Percentiles rank a stretch among this genome's conserved stretches.
phyloP scores from a whole-genome alignment of 139 green algal genomes.

The Ettlia oleoabundans region DNA sequence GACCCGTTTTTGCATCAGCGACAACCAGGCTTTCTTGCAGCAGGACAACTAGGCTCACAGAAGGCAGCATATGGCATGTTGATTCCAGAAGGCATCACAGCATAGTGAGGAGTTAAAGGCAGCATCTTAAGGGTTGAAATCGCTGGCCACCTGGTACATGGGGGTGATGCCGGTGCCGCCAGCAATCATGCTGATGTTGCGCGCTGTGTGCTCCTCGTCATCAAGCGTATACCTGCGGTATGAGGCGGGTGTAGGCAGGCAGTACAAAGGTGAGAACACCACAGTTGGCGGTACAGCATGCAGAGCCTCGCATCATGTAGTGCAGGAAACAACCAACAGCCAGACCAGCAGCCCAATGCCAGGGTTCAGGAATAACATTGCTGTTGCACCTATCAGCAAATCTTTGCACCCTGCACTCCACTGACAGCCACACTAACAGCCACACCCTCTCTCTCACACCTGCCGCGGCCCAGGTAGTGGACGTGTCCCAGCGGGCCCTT shows the following conservation, averaged over 20 bases:
- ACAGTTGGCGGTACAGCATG: no score
- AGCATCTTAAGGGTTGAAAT: slow-evolving; percentile 63
- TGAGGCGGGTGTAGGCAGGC: neutral
- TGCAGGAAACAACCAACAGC: no score
- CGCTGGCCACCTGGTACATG: slow-evolving; percentile 67
- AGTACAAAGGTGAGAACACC: neutral
- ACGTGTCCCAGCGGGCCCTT: slow-evolving; percentile 97
- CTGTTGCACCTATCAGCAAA: no score
- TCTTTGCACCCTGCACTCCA: no score
- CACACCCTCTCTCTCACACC: neutral
- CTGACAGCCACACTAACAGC: neutral
- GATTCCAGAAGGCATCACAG: no score
- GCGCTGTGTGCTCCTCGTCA: slow-evolving; percentile 39
- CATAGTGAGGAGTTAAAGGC: no score
- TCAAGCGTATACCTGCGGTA: slow-evolving; percentile 54
- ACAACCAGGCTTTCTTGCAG: no score
- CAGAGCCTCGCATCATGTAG: no score
- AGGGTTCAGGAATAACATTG: no score
- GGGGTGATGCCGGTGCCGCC: slow-evolving; percentile 93
- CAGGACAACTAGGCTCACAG: neutral
- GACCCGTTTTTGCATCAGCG: neutral
- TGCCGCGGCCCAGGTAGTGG: slow-evolving; percentile 77
- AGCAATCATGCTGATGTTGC: slow-evolving; percentile 88
- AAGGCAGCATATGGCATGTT: no score
- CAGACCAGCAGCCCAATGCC: no score